Evolutionary conservation across 208 protist genomes (phyloP).

Genomic region (Wallacemonas sp.): DNA sequence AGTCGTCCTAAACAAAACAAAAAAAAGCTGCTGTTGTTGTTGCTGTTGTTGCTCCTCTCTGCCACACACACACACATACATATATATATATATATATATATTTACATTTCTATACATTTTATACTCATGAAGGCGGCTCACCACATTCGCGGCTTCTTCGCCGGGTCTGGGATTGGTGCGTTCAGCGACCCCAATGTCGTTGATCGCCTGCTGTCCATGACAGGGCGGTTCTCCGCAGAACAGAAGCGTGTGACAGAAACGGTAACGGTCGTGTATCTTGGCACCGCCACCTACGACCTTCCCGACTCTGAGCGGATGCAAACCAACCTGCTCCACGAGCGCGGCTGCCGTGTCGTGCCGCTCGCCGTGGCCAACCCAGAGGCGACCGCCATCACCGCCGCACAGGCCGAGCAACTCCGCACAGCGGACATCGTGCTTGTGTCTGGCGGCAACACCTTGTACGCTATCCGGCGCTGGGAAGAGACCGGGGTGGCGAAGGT

Average conservation of each 20-base stretch:
- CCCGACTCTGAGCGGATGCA: constrained; percentile 35
- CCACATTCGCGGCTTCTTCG: constrained; percentile 62
- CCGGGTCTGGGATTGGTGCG: constrained; percentile 54
- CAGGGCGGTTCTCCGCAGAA: constrained; percentile 18
- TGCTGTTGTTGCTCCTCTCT: no score
- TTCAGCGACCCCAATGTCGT: constrained; percentile 50
- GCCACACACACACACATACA: constrained; percentile 16
- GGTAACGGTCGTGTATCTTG: constrained; percentile 78
- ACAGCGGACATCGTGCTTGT: constrained; percentile 78
- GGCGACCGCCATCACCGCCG: constrained; percentile 14
- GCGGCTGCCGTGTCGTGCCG: constrained; percentile 51
- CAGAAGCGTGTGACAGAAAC: constrained; percentile 13
- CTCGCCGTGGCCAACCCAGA: constrained; percentile 63
- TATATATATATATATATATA: background rate
- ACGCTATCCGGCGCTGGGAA: constrained; percentile 86
- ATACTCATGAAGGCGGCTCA: constrained; percentile 6
- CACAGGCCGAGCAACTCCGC: constrained; percentile 9
- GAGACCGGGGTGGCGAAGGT: constrained; percentile 68
- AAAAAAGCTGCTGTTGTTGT: no score
- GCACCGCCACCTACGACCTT: constrained; percentile 89
- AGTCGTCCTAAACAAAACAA: no score
- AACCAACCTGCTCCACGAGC: constrained; percentile 41
- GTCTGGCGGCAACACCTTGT: constrained; percentile 91
- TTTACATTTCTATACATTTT: background rate
- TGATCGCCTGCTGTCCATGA: constrained; percentile 65